Evolutionary conservation across 192 early-diverging fungal genomes (phyloP).

Genomic region (Phycomyces blakesleeanus): DNA sequence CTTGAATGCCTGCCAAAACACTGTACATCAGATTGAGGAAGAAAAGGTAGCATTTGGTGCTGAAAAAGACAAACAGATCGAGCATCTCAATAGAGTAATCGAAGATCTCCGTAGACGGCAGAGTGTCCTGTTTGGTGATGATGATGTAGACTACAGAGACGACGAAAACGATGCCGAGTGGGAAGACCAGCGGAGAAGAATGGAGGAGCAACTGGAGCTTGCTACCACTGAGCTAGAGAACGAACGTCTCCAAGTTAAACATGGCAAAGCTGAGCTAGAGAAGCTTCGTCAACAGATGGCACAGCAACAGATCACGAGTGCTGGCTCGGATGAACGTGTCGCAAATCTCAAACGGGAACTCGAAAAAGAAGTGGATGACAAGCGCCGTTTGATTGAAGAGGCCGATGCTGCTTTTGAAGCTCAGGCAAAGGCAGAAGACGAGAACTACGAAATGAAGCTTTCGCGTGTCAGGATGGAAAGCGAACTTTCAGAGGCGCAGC

Average conservation of each 20-base stretch:
- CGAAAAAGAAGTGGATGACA: constrained; percentile 19
- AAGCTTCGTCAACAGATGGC: neutral
- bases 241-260: neutral
- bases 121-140: constrained; percentile 7
- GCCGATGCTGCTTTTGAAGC: constrained; percentile 20
- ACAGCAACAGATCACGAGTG: neutral
- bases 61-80: constrained; percentile 29
- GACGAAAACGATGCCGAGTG: neutral
- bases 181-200: constrained; percentile 10
- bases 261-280: neutral
- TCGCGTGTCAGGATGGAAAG: constrained; percentile 10
- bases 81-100: constrained; percentile 12
- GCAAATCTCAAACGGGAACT: constrained; percentile 10
- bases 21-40: constrained; percentile 33
- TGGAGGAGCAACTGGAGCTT: constrained; percentile 32
- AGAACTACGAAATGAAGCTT: constrained; percentile 22
- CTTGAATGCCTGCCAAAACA: constrained; percentile 39
- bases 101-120: constrained; percentile 7
- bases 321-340: neutral
- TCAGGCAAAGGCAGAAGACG: constrained; percentile 18
- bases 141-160: neutral
- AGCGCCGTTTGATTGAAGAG: constrained; percentile 23
- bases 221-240: constrained; percentile 12
- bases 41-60: constrained; percentile 21
- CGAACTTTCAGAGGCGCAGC: constrained; percentile 2